Evolutionary conservation across 768 basidiomycete genomes (phyloP), one percentile per base, ranked within the genome.

Genomic region (Leccinum ochraceum): DNA sequence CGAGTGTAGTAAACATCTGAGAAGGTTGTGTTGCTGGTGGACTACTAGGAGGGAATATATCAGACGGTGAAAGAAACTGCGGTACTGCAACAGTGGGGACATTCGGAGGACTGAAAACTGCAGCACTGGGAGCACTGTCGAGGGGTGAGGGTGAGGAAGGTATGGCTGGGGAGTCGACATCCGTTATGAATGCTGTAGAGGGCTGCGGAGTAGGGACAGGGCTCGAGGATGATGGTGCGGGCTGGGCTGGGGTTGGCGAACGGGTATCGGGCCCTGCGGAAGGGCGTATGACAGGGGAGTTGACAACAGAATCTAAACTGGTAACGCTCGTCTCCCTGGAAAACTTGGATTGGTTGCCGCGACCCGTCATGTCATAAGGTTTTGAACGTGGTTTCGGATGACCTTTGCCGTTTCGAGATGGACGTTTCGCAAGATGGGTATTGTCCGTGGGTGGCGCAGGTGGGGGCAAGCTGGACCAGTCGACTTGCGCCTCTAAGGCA

Each of bases 301-400:
- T 78, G 24, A 79, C 72, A 13, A 82, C 79, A 8, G 85, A 85
- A 51, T 80, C 76, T 13, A 78, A 63, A 64, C 81, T 85, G 49
- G 79, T 77, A 44, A 83, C 74, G 63, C 86, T 87, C 24, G 81
- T 77, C 73, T 87, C 86, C 63, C 85, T 77, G 17, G 80, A 80
- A 46, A 79, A 78, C 65, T 82, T 87, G 39, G 75, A 75, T 22
- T 77, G 68, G 17, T 71, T 68, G 42, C 59, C 65, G 52, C 67
- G 71, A 48, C 65, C 66, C 20, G 56, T 64, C 60, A 77, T 69
- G 67, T 90, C 87, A 64, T 90, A 90, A 4, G 89, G 89, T 70
- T 91, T 92, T 4, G 83, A 80, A 30, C 90, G 85, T 61, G 83
- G 85, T 71, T 84, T 87, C 11, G 67, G 63, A 26, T 72, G 69